Percentiles rank a stretch among this genome's conserved stretches.
Evolutionary conservation across 139 green algal species (phyloP).

Genomic region (Picochlorum sp.): DNA sequence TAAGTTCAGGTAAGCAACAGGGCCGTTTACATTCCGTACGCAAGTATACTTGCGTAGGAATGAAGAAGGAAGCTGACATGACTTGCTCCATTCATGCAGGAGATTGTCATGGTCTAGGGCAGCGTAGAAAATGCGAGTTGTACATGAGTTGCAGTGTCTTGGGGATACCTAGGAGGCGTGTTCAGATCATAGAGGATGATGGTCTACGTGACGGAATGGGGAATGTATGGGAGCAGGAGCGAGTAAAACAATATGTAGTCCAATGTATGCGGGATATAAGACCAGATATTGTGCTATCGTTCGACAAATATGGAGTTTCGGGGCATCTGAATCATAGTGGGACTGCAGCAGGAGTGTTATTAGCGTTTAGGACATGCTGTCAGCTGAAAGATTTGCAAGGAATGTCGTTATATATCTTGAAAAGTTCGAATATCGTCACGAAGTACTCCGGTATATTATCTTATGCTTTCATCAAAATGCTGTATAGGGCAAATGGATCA

Average conservation of each 20-base stretch:
- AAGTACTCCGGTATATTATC: too few relatives aligned
- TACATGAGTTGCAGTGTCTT: conserved; percentile 14
- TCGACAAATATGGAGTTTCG: conserved; percentile 41
- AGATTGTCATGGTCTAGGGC: conserved; percentile 23
- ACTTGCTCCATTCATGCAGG: conserved; percentile 12
- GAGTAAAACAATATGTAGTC: conserved; percentile 20
- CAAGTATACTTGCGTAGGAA: too few relatives aligned
- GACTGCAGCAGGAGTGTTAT: conserved; percentile 8
- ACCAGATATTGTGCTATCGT: conserved; percentile 40
- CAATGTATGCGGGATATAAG: background rate
- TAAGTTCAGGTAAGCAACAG: conserved; percentile 34
- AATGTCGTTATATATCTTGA: too few relatives aligned
- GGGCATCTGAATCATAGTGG: conserved; percentile 41
- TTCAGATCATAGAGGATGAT: conserved; percentile 26
- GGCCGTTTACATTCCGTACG: too few relatives aligned
- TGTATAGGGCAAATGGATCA: background rate
- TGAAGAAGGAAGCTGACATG: background rate
- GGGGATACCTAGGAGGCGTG: conserved; percentile 10
- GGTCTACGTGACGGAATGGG: conserved; percentile 28
- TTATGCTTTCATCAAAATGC: too few relatives aligned
- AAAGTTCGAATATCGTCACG: too few relatives aligned
- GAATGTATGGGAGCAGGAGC: conserved; percentile 6
- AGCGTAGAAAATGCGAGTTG: conserved; percentile 13
- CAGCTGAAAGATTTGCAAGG: too few relatives aligned
- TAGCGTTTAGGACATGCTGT: background rate